These are phyloP conservation scores for Prinsepia uniflora DNA, from an alignment of 306 rosid genomes.

Conservation along the genomic window DNA sequence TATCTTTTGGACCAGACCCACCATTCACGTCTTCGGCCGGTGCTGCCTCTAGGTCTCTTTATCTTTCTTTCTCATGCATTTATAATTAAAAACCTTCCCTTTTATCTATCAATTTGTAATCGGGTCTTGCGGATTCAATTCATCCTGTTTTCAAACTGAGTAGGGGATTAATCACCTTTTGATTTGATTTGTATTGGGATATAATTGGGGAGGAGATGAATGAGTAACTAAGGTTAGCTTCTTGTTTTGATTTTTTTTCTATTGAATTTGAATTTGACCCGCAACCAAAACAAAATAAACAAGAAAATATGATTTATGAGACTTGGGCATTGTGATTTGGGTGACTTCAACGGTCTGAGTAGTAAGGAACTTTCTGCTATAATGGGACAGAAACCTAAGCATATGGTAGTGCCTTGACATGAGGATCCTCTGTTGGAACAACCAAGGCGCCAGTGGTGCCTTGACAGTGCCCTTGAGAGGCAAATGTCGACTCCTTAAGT, in stretches of 20 bases:
- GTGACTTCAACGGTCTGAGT: too few relatives aligned
- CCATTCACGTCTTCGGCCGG: conserved; percentile 74
- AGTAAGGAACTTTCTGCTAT: too few relatives aligned
- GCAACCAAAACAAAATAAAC: too few relatives aligned
- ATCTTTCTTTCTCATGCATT: neutral
- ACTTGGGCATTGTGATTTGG: too few relatives aligned
- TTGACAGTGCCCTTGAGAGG: too few relatives aligned
- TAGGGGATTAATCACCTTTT: neutral
- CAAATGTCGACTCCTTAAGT: too few relatives aligned
- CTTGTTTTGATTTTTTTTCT: neutral
- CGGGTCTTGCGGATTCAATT: neutral
- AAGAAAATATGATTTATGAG: too few relatives aligned
- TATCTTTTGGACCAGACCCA: conserved; percentile 87
- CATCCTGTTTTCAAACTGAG: neutral
- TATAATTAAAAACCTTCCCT: neutral
- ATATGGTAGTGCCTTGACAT: too few relatives aligned
- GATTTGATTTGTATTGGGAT: neutral
- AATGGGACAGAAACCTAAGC: too few relatives aligned
- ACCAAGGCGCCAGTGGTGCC: too few relatives aligned
- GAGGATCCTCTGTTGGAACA: too few relatives aligned
- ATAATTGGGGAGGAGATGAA: neutral
- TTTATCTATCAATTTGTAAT: neutral
- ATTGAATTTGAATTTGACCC: too few relatives aligned
- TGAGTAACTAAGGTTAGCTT: neutral
- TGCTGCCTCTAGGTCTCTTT: conserved; percentile 62